Conservation (phyloP, 495 filamentous ascomycete genomes). For the Venustampulla echinocandica region DNA sequence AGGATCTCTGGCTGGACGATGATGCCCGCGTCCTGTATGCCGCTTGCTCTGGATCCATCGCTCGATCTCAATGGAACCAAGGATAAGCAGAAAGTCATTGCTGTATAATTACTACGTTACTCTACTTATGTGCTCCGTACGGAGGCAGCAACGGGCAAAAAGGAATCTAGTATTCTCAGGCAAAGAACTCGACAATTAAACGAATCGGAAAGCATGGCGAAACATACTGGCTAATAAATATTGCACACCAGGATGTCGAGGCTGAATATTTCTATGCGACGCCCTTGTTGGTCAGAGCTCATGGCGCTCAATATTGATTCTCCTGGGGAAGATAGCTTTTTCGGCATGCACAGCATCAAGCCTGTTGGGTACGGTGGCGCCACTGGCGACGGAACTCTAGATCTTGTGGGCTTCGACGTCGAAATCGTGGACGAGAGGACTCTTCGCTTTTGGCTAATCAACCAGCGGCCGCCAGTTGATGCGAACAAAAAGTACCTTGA, state of each 20-base stretch:
- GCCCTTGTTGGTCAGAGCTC: not conserved
- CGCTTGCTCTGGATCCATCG: constrained; percentile 19
- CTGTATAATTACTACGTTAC: constrained; percentile 15
- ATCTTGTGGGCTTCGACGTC: constrained; percentile 2
- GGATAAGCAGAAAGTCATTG: constrained; percentile 6
- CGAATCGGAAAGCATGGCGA: too few species aligned
- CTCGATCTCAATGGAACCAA: not conserved
- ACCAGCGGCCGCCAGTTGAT: constrained; percentile 29
- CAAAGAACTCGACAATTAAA: too few species aligned
- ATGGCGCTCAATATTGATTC: constrained; percentile 7
- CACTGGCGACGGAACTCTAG: not conserved
- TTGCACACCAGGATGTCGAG: not conserved
- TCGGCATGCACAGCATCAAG: not conserved
- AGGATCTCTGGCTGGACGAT: constrained; percentile 29
- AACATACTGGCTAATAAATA: too few species aligned
- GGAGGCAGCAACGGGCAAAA: too few species aligned
- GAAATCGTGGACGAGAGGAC: not conserved
- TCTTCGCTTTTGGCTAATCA: constrained; percentile 30
- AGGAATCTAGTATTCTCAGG: too few species aligned
- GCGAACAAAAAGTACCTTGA: constrained; percentile 23
- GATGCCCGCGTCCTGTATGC: constrained; percentile 26
- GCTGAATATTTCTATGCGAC: constrained; percentile 3
- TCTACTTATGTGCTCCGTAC: not conserved
- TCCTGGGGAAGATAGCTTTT: constrained; percentile 1
- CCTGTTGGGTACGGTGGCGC: constrained; percentile 2